Conservation (phyloP, 176 grass and related monocot species). For the Musa beccarii region DNA sequence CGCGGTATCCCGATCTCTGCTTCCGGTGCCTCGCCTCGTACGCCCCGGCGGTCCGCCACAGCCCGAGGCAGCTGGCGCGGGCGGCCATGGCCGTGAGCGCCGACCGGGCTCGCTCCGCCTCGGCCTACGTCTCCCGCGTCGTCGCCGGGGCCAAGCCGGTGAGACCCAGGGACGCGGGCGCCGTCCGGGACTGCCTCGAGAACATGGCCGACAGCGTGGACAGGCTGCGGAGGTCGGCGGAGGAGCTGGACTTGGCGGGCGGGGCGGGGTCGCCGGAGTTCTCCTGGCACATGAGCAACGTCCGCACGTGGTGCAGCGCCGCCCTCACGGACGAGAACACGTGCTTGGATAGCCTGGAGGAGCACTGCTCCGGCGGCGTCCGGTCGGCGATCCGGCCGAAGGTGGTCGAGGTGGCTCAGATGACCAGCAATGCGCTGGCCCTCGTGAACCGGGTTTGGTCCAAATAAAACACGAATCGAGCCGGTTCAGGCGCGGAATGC, state of each 20-base stretch:
- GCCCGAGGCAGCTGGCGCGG: constrained; percentile 63
- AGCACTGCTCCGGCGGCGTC: constrained; percentile 39
- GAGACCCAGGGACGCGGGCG: constrained; percentile 8
- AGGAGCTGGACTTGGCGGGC: constrained; percentile 46
- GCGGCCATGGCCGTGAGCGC: constrained; percentile 64
- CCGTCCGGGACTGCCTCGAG: constrained; percentile 74
- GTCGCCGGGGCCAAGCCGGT: neutral
- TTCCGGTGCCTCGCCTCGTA: constrained; percentile 57
- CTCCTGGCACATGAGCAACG: constrained; percentile 83
- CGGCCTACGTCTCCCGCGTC: constrained; percentile 42
- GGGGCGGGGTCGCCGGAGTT: constrained; percentile 43
- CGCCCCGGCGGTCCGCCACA: constrained; percentile 38
- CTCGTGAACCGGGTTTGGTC: constrained; percentile 59
- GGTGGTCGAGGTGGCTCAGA: constrained; percentile 81
- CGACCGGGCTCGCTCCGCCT: constrained; percentile 59
- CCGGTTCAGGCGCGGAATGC: neutral
- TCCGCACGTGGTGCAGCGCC: constrained; percentile 87
- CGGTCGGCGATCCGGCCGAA: constrained; percentile 49
- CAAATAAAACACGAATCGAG: neutral
- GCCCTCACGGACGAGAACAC: constrained; percentile 95
- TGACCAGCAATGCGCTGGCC: constrained; percentile 89
- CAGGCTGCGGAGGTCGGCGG: constrained; percentile 53
- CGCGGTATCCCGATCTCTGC: constrained; percentile 78
- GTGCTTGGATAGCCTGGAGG: constrained; percentile 65
- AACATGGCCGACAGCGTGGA: constrained; percentile 86